These are phyloP conservation scores for Trypanosoma avium DNA, from an alignment of 208 protist species.

Conservation along the genomic window DNA sequence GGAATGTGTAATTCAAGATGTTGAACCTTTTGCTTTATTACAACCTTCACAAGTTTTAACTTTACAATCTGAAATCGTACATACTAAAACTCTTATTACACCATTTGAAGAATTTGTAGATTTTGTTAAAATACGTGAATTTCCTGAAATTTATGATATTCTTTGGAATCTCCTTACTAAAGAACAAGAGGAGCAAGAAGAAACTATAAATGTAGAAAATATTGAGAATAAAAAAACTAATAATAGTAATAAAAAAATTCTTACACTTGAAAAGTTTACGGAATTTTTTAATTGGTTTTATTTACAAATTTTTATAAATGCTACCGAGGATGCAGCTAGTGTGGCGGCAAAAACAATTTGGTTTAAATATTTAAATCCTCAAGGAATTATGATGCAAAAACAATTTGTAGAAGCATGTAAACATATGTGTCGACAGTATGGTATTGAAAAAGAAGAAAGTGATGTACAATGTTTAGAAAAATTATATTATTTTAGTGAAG, in stretches of 20 bases:
- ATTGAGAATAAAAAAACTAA: too few species aligned
- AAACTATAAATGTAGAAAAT: too few species aligned
- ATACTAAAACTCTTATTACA: conserved; percentile 37
- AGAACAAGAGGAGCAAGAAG: conserved; percentile 13
- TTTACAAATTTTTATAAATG: conserved; percentile 58
- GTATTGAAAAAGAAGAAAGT: conserved; percentile 41
- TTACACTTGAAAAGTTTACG: conserved; percentile 51
- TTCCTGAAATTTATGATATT: conserved; percentile 54
- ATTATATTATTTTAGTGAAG: conserved; percentile 34
- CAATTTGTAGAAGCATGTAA: conserved; percentile 60
- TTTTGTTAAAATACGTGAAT: conserved; percentile 27
- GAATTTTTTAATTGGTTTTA: conserved; percentile 81
- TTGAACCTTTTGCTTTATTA: conserved; percentile 57
- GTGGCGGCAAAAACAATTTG: conserved; percentile 59
- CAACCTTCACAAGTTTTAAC: conserved; percentile 48
- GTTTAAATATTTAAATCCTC: conserved; percentile 39
- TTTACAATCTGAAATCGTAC: conserved; percentile 31
- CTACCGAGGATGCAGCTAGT: conserved; percentile 40
- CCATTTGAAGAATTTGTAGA: conserved; percentile 58
- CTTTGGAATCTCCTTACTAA: conserved; percentile 37
- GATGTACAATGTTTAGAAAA: conserved; percentile 50
- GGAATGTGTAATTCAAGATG: conserved; percentile 75
- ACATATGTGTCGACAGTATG: conserved; percentile 50
- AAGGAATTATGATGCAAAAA: conserved; percentile 39
- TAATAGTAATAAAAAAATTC: not conserved